These are phyloP conservation scores for Globisporangium acanthophoron DNA, from an alignment of 352 stramenopile genomes.

Conservation along the genomic window DNA sequence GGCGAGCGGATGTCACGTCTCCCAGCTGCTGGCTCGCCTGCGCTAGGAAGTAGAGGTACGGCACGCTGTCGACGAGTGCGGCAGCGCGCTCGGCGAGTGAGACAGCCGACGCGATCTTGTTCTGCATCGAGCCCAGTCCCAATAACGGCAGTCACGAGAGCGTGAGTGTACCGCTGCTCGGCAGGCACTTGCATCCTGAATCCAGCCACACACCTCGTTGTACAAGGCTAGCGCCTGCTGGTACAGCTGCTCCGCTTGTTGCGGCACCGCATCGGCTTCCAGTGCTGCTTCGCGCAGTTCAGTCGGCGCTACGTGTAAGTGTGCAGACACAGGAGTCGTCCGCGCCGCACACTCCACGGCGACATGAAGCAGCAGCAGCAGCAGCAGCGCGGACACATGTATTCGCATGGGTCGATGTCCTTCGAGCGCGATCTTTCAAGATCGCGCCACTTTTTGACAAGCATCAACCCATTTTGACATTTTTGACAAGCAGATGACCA, in stretches of 20 bases:
- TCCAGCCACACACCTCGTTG: background rate
- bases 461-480: too few species aligned
- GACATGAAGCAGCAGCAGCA: background rate
- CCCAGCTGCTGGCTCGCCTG: background rate
- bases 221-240: background rate
- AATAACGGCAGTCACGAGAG: background rate
- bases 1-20: background rate
- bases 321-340: background rate
- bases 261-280: background rate
- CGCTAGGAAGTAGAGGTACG: constrained; percentile 9
- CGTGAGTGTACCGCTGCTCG: background rate
- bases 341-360: background rate
- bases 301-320: background rate
- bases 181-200: background rate
- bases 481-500: background rate
- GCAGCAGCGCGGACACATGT: background rate
- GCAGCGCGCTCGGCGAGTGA: background rate
- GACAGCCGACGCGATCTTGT: constrained; percentile 3
- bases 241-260: background rate
- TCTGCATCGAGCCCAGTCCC: background rate
- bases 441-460: too few species aligned
- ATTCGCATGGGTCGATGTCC: too few species aligned
- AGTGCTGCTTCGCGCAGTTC: background rate
- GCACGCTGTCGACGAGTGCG: background rate
- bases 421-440: too few species aligned